phyloP scores from a whole-genome alignment of 139 green algal species.

The Chlamydomonas applanata region DNA sequence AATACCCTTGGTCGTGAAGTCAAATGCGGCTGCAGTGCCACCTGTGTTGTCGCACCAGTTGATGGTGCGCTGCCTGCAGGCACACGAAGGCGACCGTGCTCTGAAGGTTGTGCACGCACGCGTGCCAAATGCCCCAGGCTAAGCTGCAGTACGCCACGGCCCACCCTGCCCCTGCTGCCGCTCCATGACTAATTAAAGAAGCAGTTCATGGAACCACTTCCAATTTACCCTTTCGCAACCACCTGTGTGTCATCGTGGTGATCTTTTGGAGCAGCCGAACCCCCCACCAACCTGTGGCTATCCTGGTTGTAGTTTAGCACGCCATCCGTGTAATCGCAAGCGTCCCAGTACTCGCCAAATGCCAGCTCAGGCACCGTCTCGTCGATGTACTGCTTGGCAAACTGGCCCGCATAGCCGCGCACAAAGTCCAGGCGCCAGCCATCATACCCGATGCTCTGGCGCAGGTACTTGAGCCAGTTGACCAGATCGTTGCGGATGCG shows the following conservation, averaged over 20 bases:
- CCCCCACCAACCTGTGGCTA: constrained; percentile 33
- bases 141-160: too few relatives aligned
- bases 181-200: too few relatives aligned
- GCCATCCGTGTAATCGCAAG: constrained; percentile 89
- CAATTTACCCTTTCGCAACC: too few relatives aligned
- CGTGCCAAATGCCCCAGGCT: too few relatives aligned
- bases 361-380: constrained; percentile 82
- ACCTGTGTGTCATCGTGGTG: too few relatives aligned
- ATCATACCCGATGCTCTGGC: constrained; percentile 87
- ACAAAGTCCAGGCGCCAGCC: constrained; percentile 96
- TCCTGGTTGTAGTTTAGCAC: constrained; percentile 98
- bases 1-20: constrained; percentile 98
- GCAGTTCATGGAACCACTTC: too few relatives aligned
- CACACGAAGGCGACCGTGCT: too few relatives aligned
- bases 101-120: too few relatives aligned
- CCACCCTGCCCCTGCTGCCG: too few relatives aligned
- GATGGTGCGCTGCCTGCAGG: constrained; percentile 87
- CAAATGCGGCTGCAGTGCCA: constrained; percentile 87
- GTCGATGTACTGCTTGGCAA: constrained; percentile 75
- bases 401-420: constrained; percentile 70
- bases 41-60: constrained; percentile 92
- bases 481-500: constrained; percentile 75
- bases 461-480: constrained; percentile 85
- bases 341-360: constrained; percentile 96
- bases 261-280: too few relatives aligned